Conservation (phyloP, 2,329 filamentous ascomycete genomes). For the Fusarium sp. region DNA sequence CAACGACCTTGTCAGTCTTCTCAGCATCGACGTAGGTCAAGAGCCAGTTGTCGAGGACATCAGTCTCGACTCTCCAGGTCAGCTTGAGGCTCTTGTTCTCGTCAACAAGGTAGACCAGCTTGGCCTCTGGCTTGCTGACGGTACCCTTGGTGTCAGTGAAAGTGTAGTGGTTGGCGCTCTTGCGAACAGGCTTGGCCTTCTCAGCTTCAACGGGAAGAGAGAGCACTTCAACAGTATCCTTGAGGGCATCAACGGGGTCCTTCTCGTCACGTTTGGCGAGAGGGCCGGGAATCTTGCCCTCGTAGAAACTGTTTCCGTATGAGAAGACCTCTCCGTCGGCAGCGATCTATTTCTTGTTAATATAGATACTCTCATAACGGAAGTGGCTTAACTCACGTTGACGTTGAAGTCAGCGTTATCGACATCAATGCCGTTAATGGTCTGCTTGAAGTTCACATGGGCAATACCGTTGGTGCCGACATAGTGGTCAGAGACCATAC, state of each 20-base stretch:
- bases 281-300: constrained; percentile 58
- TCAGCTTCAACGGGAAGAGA: constrained; percentile 50
- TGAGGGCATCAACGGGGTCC: constrained; percentile 60
- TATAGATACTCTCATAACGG: rapidly evolving
- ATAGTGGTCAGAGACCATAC: constrained; percentile 65
- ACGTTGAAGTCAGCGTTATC: constrained; percentile 73
- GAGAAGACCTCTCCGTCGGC: constrained; percentile 68
- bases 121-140: constrained; percentile 65
- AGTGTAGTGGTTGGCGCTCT: constrained; percentile 50
- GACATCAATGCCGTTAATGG: constrained; percentile 67
- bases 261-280: constrained; percentile 57
- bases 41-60: constrained; percentile 69
- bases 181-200: constrained; percentile 45
- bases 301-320: constrained; percentile 64
- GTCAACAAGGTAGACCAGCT: constrained; percentile 67
- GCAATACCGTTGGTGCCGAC: constrained; percentile 66
- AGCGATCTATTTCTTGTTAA: constrained; percentile 54
- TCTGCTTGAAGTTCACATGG: constrained; percentile 72
- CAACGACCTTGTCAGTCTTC: constrained; percentile 61
- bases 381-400: constrained; percentile 59
- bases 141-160: constrained; percentile 64
- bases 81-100: constrained; percentile 61
- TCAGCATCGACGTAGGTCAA: constrained; percentile 68
- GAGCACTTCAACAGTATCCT: constrained; percentile 54
- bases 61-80: constrained; percentile 70